Evolutionary conservation across 139 green algal genomes (phyloP).

Genomic region (Tetraselmis chui): DNA sequence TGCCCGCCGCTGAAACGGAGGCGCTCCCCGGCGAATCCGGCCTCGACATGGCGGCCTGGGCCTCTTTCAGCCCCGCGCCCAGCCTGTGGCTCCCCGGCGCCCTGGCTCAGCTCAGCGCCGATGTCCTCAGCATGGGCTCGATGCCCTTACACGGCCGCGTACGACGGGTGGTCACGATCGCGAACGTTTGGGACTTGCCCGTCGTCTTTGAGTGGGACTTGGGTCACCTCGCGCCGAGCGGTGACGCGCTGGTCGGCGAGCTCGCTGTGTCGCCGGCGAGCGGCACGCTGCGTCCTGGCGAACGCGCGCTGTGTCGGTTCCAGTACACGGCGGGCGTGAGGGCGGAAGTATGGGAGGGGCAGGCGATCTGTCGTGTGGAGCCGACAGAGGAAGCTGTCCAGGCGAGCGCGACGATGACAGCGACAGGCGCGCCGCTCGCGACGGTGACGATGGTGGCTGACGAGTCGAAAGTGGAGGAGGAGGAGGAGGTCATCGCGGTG

Average conservation of each 20-base stretch:
- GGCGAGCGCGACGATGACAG: neutral
- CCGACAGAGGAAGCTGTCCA: neutral
- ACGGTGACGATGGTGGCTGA: neutral
- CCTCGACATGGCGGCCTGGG: neutral
- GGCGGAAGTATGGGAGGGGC: neutral
- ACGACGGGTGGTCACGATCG: constrained; percentile 1
- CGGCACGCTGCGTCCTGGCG: constrained; percentile 9
- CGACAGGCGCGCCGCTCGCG: neutral
- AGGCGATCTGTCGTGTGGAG: neutral
- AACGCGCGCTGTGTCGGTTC: neutral
- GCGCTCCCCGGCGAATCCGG: neutral
- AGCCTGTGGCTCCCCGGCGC: neutral
- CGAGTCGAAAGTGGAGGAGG: neutral
- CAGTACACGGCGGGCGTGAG: neutral
- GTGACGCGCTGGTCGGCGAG: neutral
- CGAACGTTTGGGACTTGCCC: neutral
- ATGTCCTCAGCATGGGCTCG: constrained; percentile 5
- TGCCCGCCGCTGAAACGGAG: neutral
- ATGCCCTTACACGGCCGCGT: neutral
- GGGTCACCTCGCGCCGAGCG: neutral
- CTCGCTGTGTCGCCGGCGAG: neutral
- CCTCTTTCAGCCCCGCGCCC: neutral
- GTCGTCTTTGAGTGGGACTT: neutral
- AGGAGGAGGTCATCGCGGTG: constrained; percentile 29
- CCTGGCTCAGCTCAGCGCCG: neutral